Percentiles rank a stretch among this genome's conserved stretches.
phyloP scores from a whole-genome alignment of 2,329 filamentous ascomycete species.

The Rhytidhysteron rufulum region DNA sequence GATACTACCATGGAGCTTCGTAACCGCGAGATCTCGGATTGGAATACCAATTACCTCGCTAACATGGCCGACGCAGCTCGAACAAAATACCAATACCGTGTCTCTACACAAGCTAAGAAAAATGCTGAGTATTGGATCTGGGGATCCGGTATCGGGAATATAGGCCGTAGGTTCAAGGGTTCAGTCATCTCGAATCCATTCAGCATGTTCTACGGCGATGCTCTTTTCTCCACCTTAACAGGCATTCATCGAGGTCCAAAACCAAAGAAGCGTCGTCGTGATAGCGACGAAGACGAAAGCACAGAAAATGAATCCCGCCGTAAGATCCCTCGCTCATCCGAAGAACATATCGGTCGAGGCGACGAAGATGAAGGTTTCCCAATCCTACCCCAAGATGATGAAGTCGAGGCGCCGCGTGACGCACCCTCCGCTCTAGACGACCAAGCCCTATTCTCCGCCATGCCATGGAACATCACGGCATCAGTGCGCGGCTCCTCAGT shows the following conservation, averaged over 20 bases:
- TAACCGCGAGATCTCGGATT: slow-evolving; percentile 54
- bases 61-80: slow-evolving; percentile 55
- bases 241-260: slow-evolving; percentile 28
- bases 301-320: slow-evolving; percentile 29
- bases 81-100: slow-evolving; percentile 43
- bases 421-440: slow-evolving; percentile 65
- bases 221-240: slow-evolving; percentile 49
- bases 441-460: slow-evolving; percentile 59
- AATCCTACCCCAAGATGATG: slow-evolving; percentile 16
- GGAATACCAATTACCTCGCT: slow-evolving; percentile 55
- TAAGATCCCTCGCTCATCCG: slow-evolving; percentile 27
- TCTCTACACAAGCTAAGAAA: slow-evolving; percentile 51
- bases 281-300: slow-evolving; percentile 30
- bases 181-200: slow-evolving; percentile 48
- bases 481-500: slow-evolving; percentile 51
- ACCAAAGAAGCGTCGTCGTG: slow-evolving; percentile 29
- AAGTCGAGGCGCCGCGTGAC: slow-evolving; percentile 67
- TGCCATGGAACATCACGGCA: slow-evolving; percentile 65
- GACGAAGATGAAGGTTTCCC: slow-evolving; percentile 31
- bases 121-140: slow-evolving; percentile 62
- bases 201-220: slow-evolving; percentile 55
- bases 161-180: slow-evolving; percentile 46
- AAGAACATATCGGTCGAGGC: slow-evolving; percentile 31
- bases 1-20: slow-evolving; percentile 52
- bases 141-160: slow-evolving; percentile 53